Base-by-base conservation (phyloP, 352 stramenopile genomes). In the Phytophthora brassicae region DNA sequence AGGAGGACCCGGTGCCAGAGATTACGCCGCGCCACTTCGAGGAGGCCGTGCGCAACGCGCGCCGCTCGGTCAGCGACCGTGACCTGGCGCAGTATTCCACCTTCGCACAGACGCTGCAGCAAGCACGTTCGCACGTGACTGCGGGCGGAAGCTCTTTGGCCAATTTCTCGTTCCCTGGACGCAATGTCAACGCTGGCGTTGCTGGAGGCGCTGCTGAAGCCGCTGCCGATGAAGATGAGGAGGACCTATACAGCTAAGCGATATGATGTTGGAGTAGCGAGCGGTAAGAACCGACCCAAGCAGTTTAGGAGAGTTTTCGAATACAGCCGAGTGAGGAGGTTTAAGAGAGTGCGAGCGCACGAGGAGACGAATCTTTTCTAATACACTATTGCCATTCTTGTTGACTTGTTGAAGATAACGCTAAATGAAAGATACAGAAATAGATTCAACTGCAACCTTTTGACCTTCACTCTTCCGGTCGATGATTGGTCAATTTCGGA, bases 181-280 rank as follows among this genome's bases (percentile, higher is more conserved):
- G 75, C 64, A 90, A 86, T 45, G 73, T 84, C 41, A 82, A 64
- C 49, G 72, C 75, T 44, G 71, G 56, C 6, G 53, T 38, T 39
- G 61, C 64, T 46, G 85, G 61, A 43, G 89, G 72, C 31, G 78
- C 69, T 7, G 67, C 77, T 1, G 78, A 77, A 5, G 88, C 77
- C 16, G 95, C 87, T 8, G 94, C 98, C 31, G 93, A 98, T 50
- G 96, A 99, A 65, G 94, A 98, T 45, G 96, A 99, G 68, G 96
- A 99, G 74, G 97, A 99, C 72, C 86, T 99, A 50, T 99, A 99
- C 88, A 98, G 90, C 76, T 99, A 90, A 76, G 83, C 59, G 49
- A 67, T 50, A 60, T 33, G 44, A 17, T 55, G 33, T 35, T 60
- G 53, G 39, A 60, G 22, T 23, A 31, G 45, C 31, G 44, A 65